Percentiles rank a stretch among this genome's conserved stretches.
Evolutionary conservation across 306 rosid genomes (phyloP).

Genomic region (Prunus kanzakura): DNA sequence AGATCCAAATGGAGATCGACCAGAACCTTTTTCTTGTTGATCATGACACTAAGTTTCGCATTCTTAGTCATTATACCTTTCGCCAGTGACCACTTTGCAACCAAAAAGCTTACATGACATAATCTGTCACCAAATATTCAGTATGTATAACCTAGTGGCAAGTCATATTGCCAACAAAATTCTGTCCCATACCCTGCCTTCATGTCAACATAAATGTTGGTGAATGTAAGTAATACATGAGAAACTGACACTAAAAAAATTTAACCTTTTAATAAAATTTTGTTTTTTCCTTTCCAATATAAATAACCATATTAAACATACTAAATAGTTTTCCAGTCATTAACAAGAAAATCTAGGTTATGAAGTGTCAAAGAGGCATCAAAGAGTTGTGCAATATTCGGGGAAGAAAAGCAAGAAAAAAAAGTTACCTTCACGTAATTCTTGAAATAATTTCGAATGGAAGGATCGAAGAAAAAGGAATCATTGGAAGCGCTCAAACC

Average conservation of each 20-base stretch:
- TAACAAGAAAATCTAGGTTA: not conserved
- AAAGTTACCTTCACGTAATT: conserved; percentile 68
- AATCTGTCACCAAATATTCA: not conserved
- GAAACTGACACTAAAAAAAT: not conserved
- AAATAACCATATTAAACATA: not conserved
- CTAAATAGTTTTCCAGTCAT: not conserved
- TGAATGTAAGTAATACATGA: not conserved
- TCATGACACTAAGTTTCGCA: not conserved
- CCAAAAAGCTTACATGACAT: not conserved
- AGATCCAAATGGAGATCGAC: not conserved
- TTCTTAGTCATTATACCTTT: not conserved
- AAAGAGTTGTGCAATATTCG: not conserved
- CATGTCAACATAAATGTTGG: not conserved
- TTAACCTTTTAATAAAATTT: not conserved
- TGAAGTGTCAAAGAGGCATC: not conserved
- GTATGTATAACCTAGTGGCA: not conserved
- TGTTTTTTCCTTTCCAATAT: not conserved
- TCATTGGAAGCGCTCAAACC: conserved; percentile 90
- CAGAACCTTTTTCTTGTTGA: not conserved
- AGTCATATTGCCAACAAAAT: not conserved
- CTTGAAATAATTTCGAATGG: conserved; percentile 79
- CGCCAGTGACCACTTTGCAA: not conserved
- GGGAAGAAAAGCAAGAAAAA: not conserved
- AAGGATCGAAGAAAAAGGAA: conserved; percentile 96
- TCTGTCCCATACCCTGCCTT: not conserved